Base-by-base conservation (phyloP, 192 early-diverging fungal genomes). In the Umbelopsis sp. region DNA sequence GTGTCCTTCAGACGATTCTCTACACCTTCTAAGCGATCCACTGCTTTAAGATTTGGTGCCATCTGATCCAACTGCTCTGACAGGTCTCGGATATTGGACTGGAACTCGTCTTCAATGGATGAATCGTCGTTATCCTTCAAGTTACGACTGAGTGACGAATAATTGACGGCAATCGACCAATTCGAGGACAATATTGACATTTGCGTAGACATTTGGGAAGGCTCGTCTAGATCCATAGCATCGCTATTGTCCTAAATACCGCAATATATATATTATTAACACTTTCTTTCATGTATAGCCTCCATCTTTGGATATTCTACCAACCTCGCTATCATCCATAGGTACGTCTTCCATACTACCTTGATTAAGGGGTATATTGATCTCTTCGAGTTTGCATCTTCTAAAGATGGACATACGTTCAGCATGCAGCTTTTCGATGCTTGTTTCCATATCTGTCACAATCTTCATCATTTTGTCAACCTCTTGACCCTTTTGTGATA, bases 361-460 rank as follows among this genome's bases (percentile, higher is more conserved):
- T 52, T 81, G 81, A 20, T 85, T 65, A 49, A 98, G 83, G 45
- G 96, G 97, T 38, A 99, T 71, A 9, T 90, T 85, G 65, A 99
- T 96, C 49, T 97, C 96, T 71, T 98, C 96, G 53, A 98, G 81
- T 80, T 97, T 97, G 82, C 96, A 98, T 26, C 86, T 81, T 66
- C 95, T 86, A 56, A 97, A 90, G 38, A 98, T 91, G 0, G 91
- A 85, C 1, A 92, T 82, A 49, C 88, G 83, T 41, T 98, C 95
- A 5, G 89, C 91, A 50, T 86, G 84, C 1, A 88, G 54, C 47
- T 92, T 91, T 56, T 97, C 95, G n/a, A 95, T 85, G 62, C 94
- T 82, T 0, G 91, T 79, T 82, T 92, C 89, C 68, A 78, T 77
- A n/a, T 87, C 69, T 17, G 83, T 77, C 10, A 93, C 80, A 21